These are phyloP conservation scores for Cutaneotrichosporon spelunceum DNA, from an alignment of 1,284 basidiomycete genomes.

Conservation along the genomic window DNA sequence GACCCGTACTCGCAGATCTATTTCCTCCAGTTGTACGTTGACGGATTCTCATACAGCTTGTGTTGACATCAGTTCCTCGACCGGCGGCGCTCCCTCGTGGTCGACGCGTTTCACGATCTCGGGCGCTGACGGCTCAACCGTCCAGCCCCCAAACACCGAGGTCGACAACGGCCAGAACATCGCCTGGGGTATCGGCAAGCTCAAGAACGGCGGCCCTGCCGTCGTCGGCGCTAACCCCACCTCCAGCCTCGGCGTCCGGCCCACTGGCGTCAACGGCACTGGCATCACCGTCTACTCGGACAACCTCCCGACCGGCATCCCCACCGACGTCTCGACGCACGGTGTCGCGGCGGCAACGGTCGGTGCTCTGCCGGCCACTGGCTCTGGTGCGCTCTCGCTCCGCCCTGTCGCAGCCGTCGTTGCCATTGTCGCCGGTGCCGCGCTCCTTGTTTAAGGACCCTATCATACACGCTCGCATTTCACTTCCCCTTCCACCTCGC, in stretches of 20 bases:
- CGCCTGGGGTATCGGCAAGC: slow-evolving; percentile 35
- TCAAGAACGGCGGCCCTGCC: slow-evolving; percentile 4
- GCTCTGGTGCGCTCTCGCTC: not conserved
- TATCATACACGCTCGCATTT: not conserved
- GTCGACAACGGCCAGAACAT: slow-evolving; percentile 37
- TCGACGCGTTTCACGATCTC: slow-evolving; percentile 53
- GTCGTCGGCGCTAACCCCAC: not conserved
- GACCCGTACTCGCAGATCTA: slow-evolving; percentile 51
- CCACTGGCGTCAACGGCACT: slow-evolving; percentile 15
- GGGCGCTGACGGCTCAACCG: slow-evolving; percentile 39
- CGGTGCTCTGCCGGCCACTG: slow-evolving; percentile 30
- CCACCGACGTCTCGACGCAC: slow-evolving; percentile 11
- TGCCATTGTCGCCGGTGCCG: slow-evolving; percentile 12
- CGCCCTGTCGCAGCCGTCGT: slow-evolving; percentile 6
- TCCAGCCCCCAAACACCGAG: slow-evolving; percentile 40
- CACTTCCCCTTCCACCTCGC: slow-evolving; percentile 2
- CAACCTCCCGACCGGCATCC: slow-evolving; percentile 15
- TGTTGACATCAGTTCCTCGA: slow-evolving; percentile 30
- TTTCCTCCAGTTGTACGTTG: slow-evolving; percentile 50
- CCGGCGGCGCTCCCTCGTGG: slow-evolving; percentile 38
- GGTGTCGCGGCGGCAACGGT: slow-evolving; percentile 19
- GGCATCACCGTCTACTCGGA: slow-evolving; percentile 23
- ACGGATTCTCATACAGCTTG: too few relatives aligned
- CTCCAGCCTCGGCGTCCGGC: not conserved
- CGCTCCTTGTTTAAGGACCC: slow-evolving; percentile 7